A percentile compares a stretch with the other conserved stretches of the same genome.
phyloP scores from a whole-genome alignment of 2,329 filamentous ascomycete genomes.

The Trichoderma semiorbis region DNA sequence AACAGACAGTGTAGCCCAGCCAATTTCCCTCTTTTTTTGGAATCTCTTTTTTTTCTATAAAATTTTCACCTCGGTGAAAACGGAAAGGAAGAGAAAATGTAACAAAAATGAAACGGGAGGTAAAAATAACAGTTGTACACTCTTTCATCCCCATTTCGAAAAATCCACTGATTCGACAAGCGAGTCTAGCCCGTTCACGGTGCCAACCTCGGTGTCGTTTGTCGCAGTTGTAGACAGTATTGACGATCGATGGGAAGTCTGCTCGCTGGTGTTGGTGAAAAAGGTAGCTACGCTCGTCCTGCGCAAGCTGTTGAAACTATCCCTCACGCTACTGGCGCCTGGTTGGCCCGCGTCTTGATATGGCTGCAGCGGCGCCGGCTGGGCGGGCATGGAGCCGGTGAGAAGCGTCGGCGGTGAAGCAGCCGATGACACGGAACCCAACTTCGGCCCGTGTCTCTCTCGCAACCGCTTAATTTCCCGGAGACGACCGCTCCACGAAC shows the following conservation, averaged over 20 bases:
- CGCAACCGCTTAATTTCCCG: constrained; percentile 80
- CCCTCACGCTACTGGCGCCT: constrained; percentile 49
- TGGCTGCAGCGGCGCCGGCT: constrained; percentile 23
- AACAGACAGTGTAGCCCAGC: constrained; percentile 5
- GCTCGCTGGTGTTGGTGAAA: constrained; percentile 55
- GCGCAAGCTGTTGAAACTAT: constrained; percentile 59
- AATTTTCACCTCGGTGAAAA: not conserved
- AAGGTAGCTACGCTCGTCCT: constrained; percentile 65
- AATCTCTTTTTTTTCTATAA: not conserved
- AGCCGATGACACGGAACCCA: constrained; percentile 24
- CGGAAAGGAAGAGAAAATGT: not conserved
- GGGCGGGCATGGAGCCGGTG: constrained; percentile 22
- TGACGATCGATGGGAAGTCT: constrained; percentile 57
- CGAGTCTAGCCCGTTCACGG: constrained; percentile 29
- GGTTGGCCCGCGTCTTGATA: constrained; percentile 36
- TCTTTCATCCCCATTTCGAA: constrained; percentile 36
- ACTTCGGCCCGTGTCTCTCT: constrained; percentile 58
- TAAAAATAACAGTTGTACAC: not conserved
- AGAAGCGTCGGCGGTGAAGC: constrained; percentile 31
- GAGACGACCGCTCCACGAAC: constrained; percentile 84
- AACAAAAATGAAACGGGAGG: not conserved
- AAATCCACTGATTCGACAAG: constrained; percentile 39
- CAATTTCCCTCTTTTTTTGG: not conserved
- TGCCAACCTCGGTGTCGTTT: constrained; percentile 51
- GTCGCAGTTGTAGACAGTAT: constrained; percentile 52